These are phyloP conservation scores for Alternaria consortialis DNA, from an alignment of 2,329 filamentous ascomycete genomes.

Conservation along the genomic window DNA sequence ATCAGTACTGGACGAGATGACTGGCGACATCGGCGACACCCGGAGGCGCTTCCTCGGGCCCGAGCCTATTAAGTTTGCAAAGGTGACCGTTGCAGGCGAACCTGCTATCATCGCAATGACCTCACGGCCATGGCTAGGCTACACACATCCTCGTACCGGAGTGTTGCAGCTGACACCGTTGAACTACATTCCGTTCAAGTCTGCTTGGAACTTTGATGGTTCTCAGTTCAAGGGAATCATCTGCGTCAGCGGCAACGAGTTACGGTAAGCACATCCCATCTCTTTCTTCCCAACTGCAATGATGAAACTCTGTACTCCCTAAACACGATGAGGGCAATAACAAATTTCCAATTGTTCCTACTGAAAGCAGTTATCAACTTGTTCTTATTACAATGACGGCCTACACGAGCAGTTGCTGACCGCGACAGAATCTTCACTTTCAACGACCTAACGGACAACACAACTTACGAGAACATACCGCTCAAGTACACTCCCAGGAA, in stretches of 20 bases:
- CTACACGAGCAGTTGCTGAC: slow-evolving; percentile 21
- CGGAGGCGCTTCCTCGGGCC: slow-evolving; percentile 93
- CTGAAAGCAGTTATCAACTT: slow-evolving; percentile 65
- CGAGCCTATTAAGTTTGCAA: slow-evolving; percentile 87
- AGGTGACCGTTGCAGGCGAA: slow-evolving; percentile 85
- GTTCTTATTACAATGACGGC: background rate
- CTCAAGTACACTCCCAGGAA: slow-evolving; percentile 90
- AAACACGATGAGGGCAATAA: slow-evolving; percentile 58
- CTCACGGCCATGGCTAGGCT: slow-evolving; percentile 94
- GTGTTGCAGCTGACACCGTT: slow-evolving; percentile 92
- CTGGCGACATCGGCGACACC: slow-evolving; percentile 93
- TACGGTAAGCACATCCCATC: slow-evolving; percentile 70
- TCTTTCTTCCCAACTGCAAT: slow-evolving; percentile 51
- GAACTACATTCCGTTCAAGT: slow-evolving; percentile 87
- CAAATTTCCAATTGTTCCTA: slow-evolving; percentile 93
- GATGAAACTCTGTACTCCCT: slow-evolving; percentile 69
- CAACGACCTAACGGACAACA: slow-evolving; percentile 83
- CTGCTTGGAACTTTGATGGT: slow-evolving; percentile 96
- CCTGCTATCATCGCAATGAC: slow-evolving; percentile 89
- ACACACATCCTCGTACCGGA: slow-evolving; percentile 85
- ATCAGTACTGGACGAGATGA: slow-evolving; percentile 93
- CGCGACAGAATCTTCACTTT: slow-evolving; percentile 81
- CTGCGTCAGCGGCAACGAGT: slow-evolving; percentile 86
- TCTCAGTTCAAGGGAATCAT: slow-evolving; percentile 96
- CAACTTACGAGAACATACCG: slow-evolving; percentile 85